Base-by-base conservation (phyloP, 495 filamentous ascomycete genomes). In the Aspergillus wentii region DNA sequence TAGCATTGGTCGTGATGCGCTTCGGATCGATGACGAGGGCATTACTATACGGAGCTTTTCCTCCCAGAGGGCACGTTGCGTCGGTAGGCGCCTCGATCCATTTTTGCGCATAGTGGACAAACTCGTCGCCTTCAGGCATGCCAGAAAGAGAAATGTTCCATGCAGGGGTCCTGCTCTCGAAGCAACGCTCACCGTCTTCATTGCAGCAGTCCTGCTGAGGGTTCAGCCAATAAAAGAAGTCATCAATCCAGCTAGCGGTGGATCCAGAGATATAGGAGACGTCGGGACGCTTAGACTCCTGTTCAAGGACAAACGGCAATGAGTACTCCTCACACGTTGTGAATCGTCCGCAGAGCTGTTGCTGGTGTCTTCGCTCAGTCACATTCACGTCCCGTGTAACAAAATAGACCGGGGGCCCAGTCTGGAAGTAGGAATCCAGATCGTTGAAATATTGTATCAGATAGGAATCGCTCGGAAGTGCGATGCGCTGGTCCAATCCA, bases 401-500 rank as follows among this genome's bases (percentile, higher is more conserved):
- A 54, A 98, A 98, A 57, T 96, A 98, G 19, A 97, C 89, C 0
- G 92, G 92, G 38, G 94, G 91, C 0, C 92, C 92, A 26, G 82
- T 79, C 30, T 86, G 84, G 53, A 98, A 86, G 57, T 97, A 98
- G 32, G 77, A 79, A 56, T 94, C 88, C 17, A 98, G 74, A 51
- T 98, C 92, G 54, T 97, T 84, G 68, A 97, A 98, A 52, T 91
- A 98, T 1, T 80, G 72, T 41, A 97, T 94, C 15, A 97, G 66
- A 52, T 98, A 97, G 0, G 89, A 95, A 51, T 85, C 90, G 35
- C 80, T 86, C 0, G 92, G 92, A 42, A 98, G 82, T 14, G 92
- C 92, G 35, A 95, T 90, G 16, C 92, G 78, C 59, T 97, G 92
- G 48, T 98, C 92, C 39, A 98, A 64, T 2, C 92, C 92, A 27